Percentiles rank a stretch among this genome's conserved stretches.
Evolutionary conservation across 2,329 filamentous ascomycete genomes (phyloP).

Genomic region (Trichoderma sp.): DNA sequence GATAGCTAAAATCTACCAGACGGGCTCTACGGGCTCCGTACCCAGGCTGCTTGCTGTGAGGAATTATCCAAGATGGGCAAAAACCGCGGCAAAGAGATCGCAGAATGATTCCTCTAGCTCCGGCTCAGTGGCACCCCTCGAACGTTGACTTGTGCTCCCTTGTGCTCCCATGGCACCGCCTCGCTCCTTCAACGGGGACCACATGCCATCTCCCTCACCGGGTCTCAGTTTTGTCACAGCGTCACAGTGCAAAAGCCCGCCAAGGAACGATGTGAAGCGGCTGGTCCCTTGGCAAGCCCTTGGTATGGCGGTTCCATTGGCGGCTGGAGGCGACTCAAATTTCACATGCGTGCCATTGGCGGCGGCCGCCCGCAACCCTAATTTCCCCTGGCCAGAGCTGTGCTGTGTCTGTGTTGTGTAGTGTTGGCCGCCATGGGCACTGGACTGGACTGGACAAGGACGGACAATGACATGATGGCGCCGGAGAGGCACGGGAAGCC

Average conservation of each 20-base stretch:
- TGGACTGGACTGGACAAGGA: not conserved
- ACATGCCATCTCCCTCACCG: not conserved
- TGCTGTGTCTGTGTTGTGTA: not conserved
- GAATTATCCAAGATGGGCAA: not conserved
- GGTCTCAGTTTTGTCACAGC: constrained; percentile 11
- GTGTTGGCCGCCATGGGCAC: not conserved
- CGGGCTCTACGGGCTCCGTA: not conserved
- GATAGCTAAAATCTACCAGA: constrained; percentile 1
- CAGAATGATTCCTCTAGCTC: not conserved
- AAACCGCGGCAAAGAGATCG: not conserved
- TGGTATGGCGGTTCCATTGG: constrained; percentile 15
- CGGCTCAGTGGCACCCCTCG: not conserved
- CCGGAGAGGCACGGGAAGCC: not conserved
- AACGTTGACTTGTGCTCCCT: not conserved
- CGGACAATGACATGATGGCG: not conserved
- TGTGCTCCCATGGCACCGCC: not conserved
- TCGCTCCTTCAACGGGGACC: constrained; percentile 8
- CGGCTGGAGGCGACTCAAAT: constrained; percentile 7
- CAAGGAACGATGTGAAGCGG: not conserved
- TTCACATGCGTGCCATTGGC: constrained; percentile 5
- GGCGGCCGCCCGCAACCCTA: constrained; percentile 3
- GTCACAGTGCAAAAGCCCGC: not conserved
- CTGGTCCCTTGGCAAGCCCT: constrained; percentile 7
- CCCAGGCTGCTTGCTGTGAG: not conserved
- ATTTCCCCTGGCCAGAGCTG: not conserved